Base-by-base conservation (phyloP, 164 flowering plant species). In the Chimonanthus praecox region DNA sequence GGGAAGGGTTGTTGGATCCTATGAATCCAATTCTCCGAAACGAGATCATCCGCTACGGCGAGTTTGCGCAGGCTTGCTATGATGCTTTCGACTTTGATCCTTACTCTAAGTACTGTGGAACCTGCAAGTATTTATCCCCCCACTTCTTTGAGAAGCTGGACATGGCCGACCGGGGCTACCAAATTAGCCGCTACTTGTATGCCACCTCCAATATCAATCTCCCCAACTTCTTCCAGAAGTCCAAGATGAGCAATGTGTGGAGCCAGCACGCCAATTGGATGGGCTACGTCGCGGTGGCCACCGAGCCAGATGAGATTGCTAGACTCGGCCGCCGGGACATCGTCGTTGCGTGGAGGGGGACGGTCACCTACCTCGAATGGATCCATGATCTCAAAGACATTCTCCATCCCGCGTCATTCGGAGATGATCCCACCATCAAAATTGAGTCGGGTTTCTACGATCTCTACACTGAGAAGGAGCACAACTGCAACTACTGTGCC, bases 301-400 rank as follows among this genome's bases (percentile, higher is more conserved):
- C 81, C 16, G 85, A 88, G 61, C 87, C 82, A 11, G 82, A 82
- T 2, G 88, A 81, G 81, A 76, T 84, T 73, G 71, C 68, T 13
- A 73, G 90, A 49, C 77, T 90, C 0, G 98, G 98, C 5, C 82
- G 98, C 4, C 80, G 98, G 2, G 94, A 93, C 62, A 87, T 91
- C 44, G 79, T 87, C 9, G 69, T 93, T 2, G 86, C 94, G 0
- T 93, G 94, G 94, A 72, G 98, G 16, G 97, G 98, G 69, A 92
- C 98, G 0, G 94, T 88, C n/a, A 89, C 94, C 0, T 84, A 84
- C 76, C 83, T 91, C 1, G 98, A 92, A 71, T 91, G 94, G 98
- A 80, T 91, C 21, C 74, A 76, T 6, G 94, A 91, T 68, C 87
- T 92, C 20, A 87, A 85, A 70, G 92, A 90, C 75, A 85, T 88